phyloP scores from a whole-genome alignment of 2,329 filamentous ascomycete genomes.

The Biscogniauxia marginata region DNA sequence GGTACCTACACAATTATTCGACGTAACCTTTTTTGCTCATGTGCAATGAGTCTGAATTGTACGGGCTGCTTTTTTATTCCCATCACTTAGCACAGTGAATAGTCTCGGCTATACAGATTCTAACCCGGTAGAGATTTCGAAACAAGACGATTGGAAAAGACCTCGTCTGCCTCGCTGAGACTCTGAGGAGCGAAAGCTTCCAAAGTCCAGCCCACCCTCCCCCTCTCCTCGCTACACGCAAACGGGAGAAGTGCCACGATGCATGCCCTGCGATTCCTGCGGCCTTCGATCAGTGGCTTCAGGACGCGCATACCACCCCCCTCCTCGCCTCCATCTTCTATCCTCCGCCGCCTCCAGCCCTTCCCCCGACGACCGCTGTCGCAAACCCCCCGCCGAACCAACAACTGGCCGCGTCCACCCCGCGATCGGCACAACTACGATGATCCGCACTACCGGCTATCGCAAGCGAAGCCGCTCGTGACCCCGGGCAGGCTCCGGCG shows the following conservation, averaged over 20 bases:
- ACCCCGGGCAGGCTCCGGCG: conserved; percentile 33
- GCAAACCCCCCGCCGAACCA: conserved; percentile 16
- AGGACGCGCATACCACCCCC: conserved; percentile 3
- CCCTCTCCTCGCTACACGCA: not conserved
- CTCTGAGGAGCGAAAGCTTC: not conserved
- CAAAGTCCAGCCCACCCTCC: not conserved
- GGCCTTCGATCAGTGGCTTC: conserved; percentile 5
- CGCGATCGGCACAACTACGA: conserved; percentile 15
- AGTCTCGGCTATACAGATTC: not conserved
- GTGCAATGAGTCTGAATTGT: not conserved
- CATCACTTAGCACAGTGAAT: not conserved
- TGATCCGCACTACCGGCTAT: conserved; percentile 16
- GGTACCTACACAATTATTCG: not conserved
- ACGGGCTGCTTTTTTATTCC: not conserved
- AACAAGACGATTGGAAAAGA: not conserved
- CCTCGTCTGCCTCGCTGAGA: not conserved
- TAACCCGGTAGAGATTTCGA: not conserved
- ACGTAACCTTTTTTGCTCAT: not conserved
- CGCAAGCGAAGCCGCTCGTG: conserved; percentile 39
- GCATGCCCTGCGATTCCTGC: conserved; percentile 16
- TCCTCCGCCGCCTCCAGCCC: conserved; percentile 6
- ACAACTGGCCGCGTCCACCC: conserved; percentile 23
- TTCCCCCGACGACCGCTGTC: conserved; percentile 17
- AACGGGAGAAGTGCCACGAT: conserved; percentile 11
- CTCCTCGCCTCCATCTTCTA: not conserved